These are phyloP conservation scores for Beta macrorhiza DNA, from an alignment of 179 eudicot species.

Conservation along the genomic window DNA sequence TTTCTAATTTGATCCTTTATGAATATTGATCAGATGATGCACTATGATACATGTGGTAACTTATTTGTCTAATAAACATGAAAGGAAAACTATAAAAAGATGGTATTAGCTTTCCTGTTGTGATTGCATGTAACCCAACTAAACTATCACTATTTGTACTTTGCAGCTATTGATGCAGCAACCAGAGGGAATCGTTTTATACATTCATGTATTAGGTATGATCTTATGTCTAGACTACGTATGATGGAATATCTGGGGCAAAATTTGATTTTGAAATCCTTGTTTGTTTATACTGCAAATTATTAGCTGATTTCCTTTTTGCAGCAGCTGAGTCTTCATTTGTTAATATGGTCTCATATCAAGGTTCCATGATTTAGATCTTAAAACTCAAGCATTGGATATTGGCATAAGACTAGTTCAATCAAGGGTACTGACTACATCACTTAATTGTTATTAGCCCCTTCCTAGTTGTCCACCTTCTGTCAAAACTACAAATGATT, in stretches of 20 bases:
- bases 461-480: not conserved
- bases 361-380: slow-evolving; percentile 1
- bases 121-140: not conserved
- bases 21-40: not conserved
- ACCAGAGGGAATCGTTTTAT: slow-evolving; percentile 84
- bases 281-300: slow-evolving; percentile 2
- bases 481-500: not conserved
- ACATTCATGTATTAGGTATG: slow-evolving; percentile 88
- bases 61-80: not conserved
- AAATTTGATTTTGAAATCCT: not conserved
- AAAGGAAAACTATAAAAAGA: not conserved
- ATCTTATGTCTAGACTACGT: slow-evolving; percentile 10
- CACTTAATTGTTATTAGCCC: not conserved
- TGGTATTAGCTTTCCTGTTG: not conserved
- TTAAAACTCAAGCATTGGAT: not conserved
- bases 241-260: not conserved
- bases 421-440: not conserved
- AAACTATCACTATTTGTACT: slow-evolving; percentile 32
- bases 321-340: not conserved
- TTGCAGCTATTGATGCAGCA: slow-evolving; percentile 88
- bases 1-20: not conserved
- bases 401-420: not conserved
- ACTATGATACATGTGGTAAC: not conserved
- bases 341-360: not conserved
- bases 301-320: not conserved